Evolutionary conservation across 2,329 filamentous ascomycete genomes (phyloP), one percentile per base, ranked within the genome.

Genomic region (Aureobasidium sp.): DNA sequence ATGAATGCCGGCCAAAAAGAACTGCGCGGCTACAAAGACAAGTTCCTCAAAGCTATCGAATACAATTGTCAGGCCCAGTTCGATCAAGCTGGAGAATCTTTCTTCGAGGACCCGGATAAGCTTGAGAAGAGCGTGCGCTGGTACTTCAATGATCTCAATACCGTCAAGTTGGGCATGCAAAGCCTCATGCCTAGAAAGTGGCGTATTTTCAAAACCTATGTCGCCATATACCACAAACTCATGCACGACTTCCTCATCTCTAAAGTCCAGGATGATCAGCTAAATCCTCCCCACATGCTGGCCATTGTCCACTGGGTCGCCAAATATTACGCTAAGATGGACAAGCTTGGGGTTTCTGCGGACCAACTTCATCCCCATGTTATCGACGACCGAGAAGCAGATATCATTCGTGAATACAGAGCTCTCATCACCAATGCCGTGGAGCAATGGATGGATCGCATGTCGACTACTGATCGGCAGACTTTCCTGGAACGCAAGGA

Each of bases 131-230:
- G 84, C 66, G 85, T 96, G 76, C 89, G 89, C 70, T 99, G 94
- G 94, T 99, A 86, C 76, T 99, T 97, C 78, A 97, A 97, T 77
- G 93, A 99, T 73, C 83, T 99, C 41, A 96, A 95, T 74, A 91
- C 91, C 3, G 93, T 97, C 71, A 91, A 93, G 74, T 82, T 95
- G 65, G 93, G 94, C 70, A 96, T 99, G 90, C 85, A 89, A 63
- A 84, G 85, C 32, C 81, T 99, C 59, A 92, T 97, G 85, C 94
- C 95, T 9, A 93, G 90, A 76, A 96, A 94, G 74, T 99, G 94
- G 94, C 92, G 88, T 71, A 96, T 99, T 52, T 89, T 92, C 77
- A 87, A 89, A 72, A 94, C 89, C 1, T 99, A 96, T 74, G 88
- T 86, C 63, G 84, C 88, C 69, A 92, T 96, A 64, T 99, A 99